Percentiles rank a stretch among this genome's conserved stretches.
Conservation (phyloP, 805 yeast species). For the Ogataea zsoltii region DNA sequence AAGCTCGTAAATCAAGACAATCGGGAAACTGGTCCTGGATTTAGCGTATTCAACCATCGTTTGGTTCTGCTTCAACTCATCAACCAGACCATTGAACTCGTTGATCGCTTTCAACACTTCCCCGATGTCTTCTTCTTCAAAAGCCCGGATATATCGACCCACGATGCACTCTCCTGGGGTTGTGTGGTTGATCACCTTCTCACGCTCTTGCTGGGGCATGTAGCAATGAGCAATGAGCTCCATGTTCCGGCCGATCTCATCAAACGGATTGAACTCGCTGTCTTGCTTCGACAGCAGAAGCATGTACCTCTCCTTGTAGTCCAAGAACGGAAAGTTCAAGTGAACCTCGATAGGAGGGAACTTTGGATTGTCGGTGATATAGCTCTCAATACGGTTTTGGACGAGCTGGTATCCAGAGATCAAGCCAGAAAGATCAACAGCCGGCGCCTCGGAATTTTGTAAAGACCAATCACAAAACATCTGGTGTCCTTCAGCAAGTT, state of each 20-base stretch:
- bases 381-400: constrained; percentile 20
- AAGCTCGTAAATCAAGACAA: constrained; percentile 60
- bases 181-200: constrained; percentile 36
- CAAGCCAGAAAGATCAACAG: constrained; percentile 3
- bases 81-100: constrained; percentile 45
- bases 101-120: constrained; percentile 36
- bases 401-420: constrained; percentile 24
- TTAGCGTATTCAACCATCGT: constrained; percentile 21
- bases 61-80: constrained; percentile 35
- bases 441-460: constrained; percentile 20
- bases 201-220: constrained; percentile 39
- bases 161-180: constrained; percentile 40
- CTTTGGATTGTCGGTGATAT: constrained; percentile 27
- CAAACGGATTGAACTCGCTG: constrained; percentile 59
- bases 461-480: constrained; percentile 24
- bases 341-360: constrained; percentile 25
- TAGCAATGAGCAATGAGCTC: constrained; percentile 41
- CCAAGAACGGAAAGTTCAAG: constrained; percentile 42
- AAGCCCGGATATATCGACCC: constrained; percentile 38
- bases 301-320: constrained; percentile 49
- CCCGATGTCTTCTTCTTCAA: constrained; percentile 32
- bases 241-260: constrained; percentile 57
- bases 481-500: constrained; percentile 15
- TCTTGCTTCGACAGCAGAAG: constrained; percentile 53
- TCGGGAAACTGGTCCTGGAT: constrained; percentile 34